Conservation (phyloP, 2,329 filamentous ascomycete species). For the Diaporthe citriasiana region DNA sequence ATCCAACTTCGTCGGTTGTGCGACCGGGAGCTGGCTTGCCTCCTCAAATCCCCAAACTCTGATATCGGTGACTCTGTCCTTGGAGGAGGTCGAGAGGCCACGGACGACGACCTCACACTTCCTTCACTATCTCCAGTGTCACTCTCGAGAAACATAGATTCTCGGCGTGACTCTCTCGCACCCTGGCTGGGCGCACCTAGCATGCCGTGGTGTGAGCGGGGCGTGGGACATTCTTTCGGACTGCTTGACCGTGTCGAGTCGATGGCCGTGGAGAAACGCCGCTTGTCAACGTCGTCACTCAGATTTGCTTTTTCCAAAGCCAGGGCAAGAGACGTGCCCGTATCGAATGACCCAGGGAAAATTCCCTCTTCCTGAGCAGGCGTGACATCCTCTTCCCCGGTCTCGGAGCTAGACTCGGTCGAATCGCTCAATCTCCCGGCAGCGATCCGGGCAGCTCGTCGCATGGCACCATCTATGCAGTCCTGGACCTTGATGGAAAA, state of each 20-base stretch:
- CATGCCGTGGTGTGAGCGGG: constrained; percentile 80
- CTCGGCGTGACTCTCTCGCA: constrained; percentile 76
- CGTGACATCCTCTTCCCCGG: constrained; percentile 55
- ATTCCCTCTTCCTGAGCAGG: constrained; percentile 67
- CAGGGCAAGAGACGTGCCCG: constrained; percentile 68
- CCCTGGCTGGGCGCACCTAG: constrained; percentile 71
- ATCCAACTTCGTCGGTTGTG: constrained; percentile 90
- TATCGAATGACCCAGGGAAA: constrained; percentile 71
- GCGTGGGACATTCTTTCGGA: constrained; percentile 90
- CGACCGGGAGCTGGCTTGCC: constrained; percentile 83
- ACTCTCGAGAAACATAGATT: constrained; percentile 85
- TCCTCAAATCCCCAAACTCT: constrained; percentile 82
- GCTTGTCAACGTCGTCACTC: constrained; percentile 56
- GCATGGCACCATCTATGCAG: constrained; percentile 92
- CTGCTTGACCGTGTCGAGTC: constrained; percentile 90
- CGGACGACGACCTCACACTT: constrained; percentile 85
- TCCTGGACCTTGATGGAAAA: constrained; percentile 94
- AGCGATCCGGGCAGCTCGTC: constrained; percentile 89
- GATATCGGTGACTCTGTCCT: constrained; percentile 92
- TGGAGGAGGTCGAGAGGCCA: constrained; percentile 75
- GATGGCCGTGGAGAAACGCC: constrained; percentile 70
- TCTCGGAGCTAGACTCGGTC: constrained; percentile 70
- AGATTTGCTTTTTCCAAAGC: constrained; percentile 64
- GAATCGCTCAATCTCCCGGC: constrained; percentile 88
- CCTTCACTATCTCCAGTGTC: constrained; percentile 90